Evolutionary conservation across 768 basidiomycete genomes (phyloP).

Genomic region (Ramaria rubella): DNA sequence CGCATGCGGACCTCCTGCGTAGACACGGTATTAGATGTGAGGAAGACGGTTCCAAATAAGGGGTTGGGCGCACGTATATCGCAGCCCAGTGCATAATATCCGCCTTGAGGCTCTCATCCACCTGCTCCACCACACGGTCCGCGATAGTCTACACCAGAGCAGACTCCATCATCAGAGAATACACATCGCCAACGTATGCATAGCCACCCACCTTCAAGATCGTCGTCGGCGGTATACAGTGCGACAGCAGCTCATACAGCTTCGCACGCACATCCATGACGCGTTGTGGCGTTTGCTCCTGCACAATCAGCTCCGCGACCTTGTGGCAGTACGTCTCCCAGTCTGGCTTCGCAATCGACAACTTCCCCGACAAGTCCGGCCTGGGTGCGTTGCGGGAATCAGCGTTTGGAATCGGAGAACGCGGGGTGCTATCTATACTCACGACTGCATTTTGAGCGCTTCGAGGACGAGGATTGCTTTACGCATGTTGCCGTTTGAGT

Average conservation of each 20-base stretch:
- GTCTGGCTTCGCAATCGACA: slow-evolving; percentile 92
- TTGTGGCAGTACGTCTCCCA: slow-evolving; percentile 98
- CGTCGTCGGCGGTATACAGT: slow-evolving; percentile 92
- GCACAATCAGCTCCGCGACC: slow-evolving; percentile 82
- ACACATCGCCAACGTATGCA: not conserved
- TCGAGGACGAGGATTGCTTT: slow-evolving; percentile 94
- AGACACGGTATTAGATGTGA: not conserved
- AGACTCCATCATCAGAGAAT: no score
- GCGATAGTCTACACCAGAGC: slow-evolving; percentile 67
- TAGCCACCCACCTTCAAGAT: slow-evolving; percentile 68
- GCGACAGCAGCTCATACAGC: slow-evolving; percentile 90
- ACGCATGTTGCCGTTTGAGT: slow-evolving; percentile 85
- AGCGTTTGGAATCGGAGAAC: not conserved
- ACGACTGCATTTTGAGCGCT: slow-evolving; percentile 96
- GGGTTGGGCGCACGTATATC: slow-evolving; percentile 63
- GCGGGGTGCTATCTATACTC: no score
- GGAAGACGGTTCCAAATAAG: not conserved
- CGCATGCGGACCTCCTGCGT: slow-evolving; percentile 90
- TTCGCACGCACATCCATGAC: slow-evolving; percentile 91
- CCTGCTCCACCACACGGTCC: slow-evolving; percentile 75
- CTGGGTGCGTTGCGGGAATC: slow-evolving; percentile 30
- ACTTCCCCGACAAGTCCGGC: slow-evolving; percentile 72
- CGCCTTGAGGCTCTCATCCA: slow-evolving; percentile 84
- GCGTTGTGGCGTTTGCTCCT: slow-evolving; percentile 81
- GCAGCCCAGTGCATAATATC: slow-evolving; percentile 99